These are phyloP conservation scores for Gossypium davidsonii DNA, from an alignment of 441 rosid genomes.

Conservation along the genomic window DNA sequence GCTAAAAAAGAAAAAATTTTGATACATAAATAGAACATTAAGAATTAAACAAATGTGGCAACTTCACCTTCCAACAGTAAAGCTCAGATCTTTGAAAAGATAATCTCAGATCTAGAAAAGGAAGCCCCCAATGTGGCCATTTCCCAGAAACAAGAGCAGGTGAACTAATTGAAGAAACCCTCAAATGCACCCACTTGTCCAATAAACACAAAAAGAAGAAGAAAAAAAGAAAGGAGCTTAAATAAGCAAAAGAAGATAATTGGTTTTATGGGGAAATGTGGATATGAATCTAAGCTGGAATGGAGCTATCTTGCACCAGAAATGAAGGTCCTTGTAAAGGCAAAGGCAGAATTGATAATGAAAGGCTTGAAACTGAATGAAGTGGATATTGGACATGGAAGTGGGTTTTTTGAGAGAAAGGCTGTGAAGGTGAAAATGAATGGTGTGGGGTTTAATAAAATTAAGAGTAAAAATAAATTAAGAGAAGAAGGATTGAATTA, in stretches of 20 bases:
- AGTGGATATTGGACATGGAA: slow-evolving; percentile 24
- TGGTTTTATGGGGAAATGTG: slow-evolving; percentile 29
- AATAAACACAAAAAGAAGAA: background rate
- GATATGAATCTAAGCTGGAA: slow-evolving; percentile 54
- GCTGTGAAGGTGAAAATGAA: slow-evolving; percentile 2
- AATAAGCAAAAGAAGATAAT: slow-evolving; percentile 20
- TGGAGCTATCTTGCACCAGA: slow-evolving; percentile 49
- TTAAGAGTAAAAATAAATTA: background rate
- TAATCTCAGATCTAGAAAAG: slow-evolving; percentile 40
- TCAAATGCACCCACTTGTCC: slow-evolving; percentile 21
- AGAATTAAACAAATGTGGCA: background rate
- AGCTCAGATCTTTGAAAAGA: slow-evolving; percentile 42
- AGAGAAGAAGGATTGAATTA: slow-evolving; percentile 42
- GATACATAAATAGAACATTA: background rate
- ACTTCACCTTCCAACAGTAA: slow-evolving; percentile 14
- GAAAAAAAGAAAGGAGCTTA: slow-evolving; percentile 9
- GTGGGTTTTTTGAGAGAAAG: background rate
- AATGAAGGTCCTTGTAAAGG: slow-evolving; percentile 22
- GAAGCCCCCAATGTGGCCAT: slow-evolving; percentile 5
- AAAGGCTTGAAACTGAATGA: slow-evolving; percentile 5
- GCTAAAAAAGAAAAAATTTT: background rate
- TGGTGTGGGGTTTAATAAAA: slow-evolving; percentile 5
- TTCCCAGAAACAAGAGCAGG: slow-evolving; percentile 8
- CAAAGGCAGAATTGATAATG: slow-evolving; percentile 30
- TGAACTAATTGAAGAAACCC: slow-evolving; percentile 17